phyloP scores from a whole-genome alignment of 345 rosid genomes.

The Gossypium mustelinum region DNA sequence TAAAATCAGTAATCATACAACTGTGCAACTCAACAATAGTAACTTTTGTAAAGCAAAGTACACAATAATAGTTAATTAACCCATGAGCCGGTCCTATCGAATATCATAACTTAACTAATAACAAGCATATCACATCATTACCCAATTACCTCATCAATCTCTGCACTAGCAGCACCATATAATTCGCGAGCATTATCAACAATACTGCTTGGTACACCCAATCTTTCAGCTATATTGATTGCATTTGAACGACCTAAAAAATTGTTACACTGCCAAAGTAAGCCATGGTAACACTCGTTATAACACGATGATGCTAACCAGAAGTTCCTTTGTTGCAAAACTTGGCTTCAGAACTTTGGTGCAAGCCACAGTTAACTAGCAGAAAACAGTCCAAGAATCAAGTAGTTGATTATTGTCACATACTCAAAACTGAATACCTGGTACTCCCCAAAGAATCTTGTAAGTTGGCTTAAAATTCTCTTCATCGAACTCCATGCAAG shows the following conservation, averaged over 20 bases:
- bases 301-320: neutral
- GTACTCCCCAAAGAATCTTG: conserved; percentile 94
- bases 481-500: conserved; percentile 97
- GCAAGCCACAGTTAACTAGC: neutral
- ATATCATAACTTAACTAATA: neutral
- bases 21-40: neutral
- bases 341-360: conserved; percentile 2
- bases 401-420: neutral
- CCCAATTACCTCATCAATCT: conserved; percentile 65
- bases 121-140: neutral
- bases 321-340: neutral
- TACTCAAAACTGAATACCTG: conserved; percentile 50
- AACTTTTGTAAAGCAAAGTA: neutral
- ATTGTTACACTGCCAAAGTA: conserved; percentile 1
- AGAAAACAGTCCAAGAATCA: conserved; percentile 7
- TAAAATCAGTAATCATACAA: neutral
- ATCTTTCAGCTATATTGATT: conserved; percentile 75
- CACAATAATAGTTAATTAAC: neutral
- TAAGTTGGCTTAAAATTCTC: conserved; percentile 82
- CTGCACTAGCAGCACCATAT: conserved; percentile 76
- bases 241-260: conserved; percentile 85
- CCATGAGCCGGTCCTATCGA: neutral
- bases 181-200: conserved; percentile 53
- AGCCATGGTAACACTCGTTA: neutral
- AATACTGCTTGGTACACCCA: conserved; percentile 59